Evolutionary conservation across 208 protist species (phyloP).

Genomic region (Trypanosoma platydactyli): DNA sequence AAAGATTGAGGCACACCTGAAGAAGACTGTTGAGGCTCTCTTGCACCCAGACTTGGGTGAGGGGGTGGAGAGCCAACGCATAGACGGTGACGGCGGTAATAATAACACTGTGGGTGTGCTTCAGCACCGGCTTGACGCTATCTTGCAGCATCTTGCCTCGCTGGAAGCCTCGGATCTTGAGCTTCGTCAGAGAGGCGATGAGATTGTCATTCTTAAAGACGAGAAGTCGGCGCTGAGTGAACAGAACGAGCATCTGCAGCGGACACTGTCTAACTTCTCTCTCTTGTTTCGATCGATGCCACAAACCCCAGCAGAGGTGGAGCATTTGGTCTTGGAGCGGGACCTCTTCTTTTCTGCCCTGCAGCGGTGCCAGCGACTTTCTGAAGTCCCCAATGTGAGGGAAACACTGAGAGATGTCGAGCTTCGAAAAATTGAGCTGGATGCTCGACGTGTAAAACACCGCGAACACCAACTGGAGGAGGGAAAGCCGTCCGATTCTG

Average conservation of each 20-base stretch:
- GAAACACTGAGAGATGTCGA: constrained; percentile 3
- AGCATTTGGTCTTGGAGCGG: constrained; percentile 19
- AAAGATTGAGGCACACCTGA: neutral
- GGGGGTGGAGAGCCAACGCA: neutral
- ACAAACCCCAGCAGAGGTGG: constrained; percentile 9
- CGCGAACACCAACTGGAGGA: neutral
- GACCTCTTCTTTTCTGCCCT: constrained; percentile 15
- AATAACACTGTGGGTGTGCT: neutral
- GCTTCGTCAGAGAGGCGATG: constrained; percentile 11
- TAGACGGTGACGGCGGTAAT: neutral
- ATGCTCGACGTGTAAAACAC: neutral
- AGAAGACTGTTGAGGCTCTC: neutral
- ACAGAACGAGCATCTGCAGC: constrained; percentile 8
- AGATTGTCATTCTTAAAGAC: constrained; percentile 13
- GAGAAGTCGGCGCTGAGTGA: constrained; percentile 15
- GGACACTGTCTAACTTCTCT: constrained; percentile 22
- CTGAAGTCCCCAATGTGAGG: constrained; percentile 8
- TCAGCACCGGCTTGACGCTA: neutral
- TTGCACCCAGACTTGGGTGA: neutral
- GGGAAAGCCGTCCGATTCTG: neutral
- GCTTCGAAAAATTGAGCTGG: constrained; percentile 16
- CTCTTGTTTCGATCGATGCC: constrained; percentile 11
- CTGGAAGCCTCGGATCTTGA: constrained; percentile 14
- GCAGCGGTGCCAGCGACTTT: constrained; percentile 8
- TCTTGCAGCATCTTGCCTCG: neutral